These are phyloP conservation scores for Rubroshorea leprosula DNA, from an alignment of 345 rosid species.

Conservation along the genomic window DNA sequence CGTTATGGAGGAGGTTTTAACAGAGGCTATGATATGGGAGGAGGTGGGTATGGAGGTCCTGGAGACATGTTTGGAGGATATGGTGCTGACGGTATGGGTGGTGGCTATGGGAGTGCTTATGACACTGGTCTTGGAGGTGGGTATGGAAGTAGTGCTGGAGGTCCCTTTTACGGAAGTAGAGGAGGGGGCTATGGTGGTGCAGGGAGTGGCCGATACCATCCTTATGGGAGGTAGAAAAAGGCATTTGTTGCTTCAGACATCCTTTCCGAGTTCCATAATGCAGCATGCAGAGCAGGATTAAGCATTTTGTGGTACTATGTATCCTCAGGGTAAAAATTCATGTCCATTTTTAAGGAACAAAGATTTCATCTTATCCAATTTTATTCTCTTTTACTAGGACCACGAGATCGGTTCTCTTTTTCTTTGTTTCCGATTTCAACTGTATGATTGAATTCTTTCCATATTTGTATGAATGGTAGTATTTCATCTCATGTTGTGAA, in stretches of 20 bases:
- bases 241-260: background rate
- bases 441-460: no score
- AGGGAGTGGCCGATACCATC: conserved; percentile 75
- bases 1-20: conserved; percentile 70
- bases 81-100: conserved; percentile 36
- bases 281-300: background rate
- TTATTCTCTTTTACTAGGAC: no score
- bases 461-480: no score
- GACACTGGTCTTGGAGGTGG: conserved; percentile 35
- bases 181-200: conserved; percentile 62
- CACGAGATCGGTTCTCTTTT: no score
- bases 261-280: background rate
- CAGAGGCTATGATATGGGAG: conserved; percentile 61
- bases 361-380: no score
- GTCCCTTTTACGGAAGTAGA: conserved; percentile 35
- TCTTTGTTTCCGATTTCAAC: no score
- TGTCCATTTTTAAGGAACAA: no score
- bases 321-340: no score
- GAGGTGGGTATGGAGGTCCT: conserved; percentile 58
- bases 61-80: conserved; percentile 54
- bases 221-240: conserved; percentile 73
- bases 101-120: conserved; percentile 41
- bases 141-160: conserved; percentile 29
- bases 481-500: no score
- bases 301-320: background rate